A percentile compares a stretch with the other conserved stretches of the same genome.
Evolutionary conservation across 495 filamentous ascomycete genomes (phyloP).

Genomic region (Xylaria flabelliformis): DNA sequence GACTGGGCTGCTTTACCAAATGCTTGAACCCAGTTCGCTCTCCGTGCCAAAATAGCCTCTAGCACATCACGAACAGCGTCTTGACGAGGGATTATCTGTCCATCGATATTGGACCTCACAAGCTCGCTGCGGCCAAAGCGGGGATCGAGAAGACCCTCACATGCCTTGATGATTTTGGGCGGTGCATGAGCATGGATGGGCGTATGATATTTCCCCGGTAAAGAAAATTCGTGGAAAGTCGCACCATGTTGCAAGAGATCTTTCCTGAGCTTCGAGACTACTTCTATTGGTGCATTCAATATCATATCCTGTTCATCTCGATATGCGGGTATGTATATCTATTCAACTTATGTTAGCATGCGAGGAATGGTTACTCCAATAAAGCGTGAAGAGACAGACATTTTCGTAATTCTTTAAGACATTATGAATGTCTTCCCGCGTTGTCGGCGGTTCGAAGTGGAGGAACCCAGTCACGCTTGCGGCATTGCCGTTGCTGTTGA

Average conservation of each 20-base stretch:
- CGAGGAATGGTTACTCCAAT: background rate
- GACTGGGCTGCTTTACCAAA: background rate
- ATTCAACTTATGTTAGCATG: background rate
- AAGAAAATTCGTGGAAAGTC: background rate
- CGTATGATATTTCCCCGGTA: slow-evolving; percentile 12
- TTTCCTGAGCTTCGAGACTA: background rate
- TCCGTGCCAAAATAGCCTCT: slow-evolving; percentile 1
- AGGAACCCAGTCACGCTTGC: background rate
- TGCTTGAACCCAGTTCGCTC: background rate
- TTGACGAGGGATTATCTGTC: background rate
- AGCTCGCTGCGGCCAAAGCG: background rate
- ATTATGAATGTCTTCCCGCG: background rate
- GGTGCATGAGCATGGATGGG: background rate
- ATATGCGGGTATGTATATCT: slow-evolving; percentile 4
- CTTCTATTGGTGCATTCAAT: background rate
- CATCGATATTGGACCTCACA: slow-evolving; percentile 11
- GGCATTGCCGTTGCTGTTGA: background rate
- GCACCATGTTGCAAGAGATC: background rate
- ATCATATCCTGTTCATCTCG: slow-evolving; percentile 5
- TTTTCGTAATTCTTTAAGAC: background rate
- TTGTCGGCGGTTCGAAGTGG: background rate
- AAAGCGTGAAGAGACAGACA: background rate
- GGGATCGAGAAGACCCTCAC: slow-evolving; percentile 2
- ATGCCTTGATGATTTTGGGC: slow-evolving; percentile 7
- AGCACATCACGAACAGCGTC: background rate